phyloP scores from a whole-genome alignment of 2,329 filamentous ascomycete genomes.

The Colletotrichum truncatum region DNA sequence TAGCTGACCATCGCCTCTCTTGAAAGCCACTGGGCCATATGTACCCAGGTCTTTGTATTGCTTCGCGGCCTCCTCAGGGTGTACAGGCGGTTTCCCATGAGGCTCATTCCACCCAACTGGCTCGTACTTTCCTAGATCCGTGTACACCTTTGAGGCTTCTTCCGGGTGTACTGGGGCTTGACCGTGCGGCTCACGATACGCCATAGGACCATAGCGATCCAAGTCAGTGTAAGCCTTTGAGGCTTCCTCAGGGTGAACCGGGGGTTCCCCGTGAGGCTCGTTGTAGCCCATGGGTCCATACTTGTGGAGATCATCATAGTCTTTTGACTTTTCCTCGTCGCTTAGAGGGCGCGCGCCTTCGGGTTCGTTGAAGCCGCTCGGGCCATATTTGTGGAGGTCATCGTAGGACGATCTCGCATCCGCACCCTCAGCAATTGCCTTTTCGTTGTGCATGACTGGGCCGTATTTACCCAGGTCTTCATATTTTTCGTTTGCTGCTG shows the following conservation, averaged over 20 bases:
- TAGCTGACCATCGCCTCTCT: slow-evolving; percentile 33
- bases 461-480: slow-evolving; percentile 34
- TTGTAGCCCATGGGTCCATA: slow-evolving; percentile 45
- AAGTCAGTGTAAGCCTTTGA: slow-evolving; percentile 51
- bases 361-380: slow-evolving; percentile 47
- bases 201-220: slow-evolving; percentile 43
- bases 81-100: slow-evolving; percentile 27
- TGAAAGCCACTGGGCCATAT: slow-evolving; percentile 38
- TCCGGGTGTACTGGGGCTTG: slow-evolving; percentile 20
- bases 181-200: slow-evolving; percentile 34
- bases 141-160: slow-evolving; percentile 24
- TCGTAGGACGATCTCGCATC: slow-evolving; percentile 50
- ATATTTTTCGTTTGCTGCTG: slow-evolving; percentile 26
- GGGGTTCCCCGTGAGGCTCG: slow-evolving; percentile 43
- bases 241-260: slow-evolving; percentile 42
- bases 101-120: slow-evolving; percentile 36
- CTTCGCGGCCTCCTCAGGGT: slow-evolving; percentile 46
- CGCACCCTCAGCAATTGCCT: slow-evolving; percentile 43
- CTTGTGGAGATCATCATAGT: slow-evolving; percentile 46
- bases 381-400: slow-evolving; percentile 46
- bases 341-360: slow-evolving; percentile 41
- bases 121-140: slow-evolving; percentile 30
- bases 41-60: slow-evolving; percentile 45
- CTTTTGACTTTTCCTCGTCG: slow-evolving; percentile 49
- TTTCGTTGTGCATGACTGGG: slow-evolving; percentile 40